Conservation (phyloP, 2,329 filamentous ascomycete genomes). For the Arachnomyces sp. region DNA sequence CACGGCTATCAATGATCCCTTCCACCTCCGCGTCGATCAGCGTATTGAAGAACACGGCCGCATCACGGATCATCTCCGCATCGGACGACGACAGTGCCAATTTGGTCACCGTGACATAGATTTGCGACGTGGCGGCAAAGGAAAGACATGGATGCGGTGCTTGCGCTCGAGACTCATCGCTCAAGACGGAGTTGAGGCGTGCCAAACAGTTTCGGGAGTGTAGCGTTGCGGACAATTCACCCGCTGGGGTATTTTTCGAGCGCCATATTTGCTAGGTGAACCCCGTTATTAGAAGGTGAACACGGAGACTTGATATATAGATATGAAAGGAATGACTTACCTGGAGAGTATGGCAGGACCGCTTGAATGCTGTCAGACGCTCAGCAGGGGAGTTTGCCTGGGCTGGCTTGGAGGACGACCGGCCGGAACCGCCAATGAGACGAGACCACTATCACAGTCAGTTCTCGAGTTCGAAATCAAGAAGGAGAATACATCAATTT, state of each 20-base stretch:
- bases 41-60: constrained; percentile 79
- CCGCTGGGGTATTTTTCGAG: constrained; percentile 43
- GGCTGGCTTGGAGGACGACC: constrained; percentile 37
- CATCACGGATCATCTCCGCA: constrained; percentile 76
- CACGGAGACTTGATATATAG: not conserved
- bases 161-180: constrained; percentile 81
- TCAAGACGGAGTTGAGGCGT: constrained; percentile 60
- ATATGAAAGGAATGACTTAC: constrained; percentile 26
- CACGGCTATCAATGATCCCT: constrained; percentile 78
- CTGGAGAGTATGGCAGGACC: constrained; percentile 53
- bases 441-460: constrained; percentile 47
- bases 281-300: constrained; percentile 5
- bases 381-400: constrained; percentile 50
- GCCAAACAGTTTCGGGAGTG: constrained; percentile 48
- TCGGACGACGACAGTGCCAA: constrained; percentile 80
- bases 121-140: constrained; percentile 77
- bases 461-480: not conserved
- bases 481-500: not conserved
- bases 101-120: constrained; percentile 83
- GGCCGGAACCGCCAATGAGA: constrained; percentile 51
- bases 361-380: constrained; percentile 55
- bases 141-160: constrained; percentile 86
- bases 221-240: constrained; percentile 45
- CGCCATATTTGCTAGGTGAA: constrained; percentile 57
- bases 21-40: constrained; percentile 96